These are phyloP conservation scores for Brachypodium distachyon DNA, from an alignment of 202 grass and related monocot species.

Conservation along the genomic window DNA sequence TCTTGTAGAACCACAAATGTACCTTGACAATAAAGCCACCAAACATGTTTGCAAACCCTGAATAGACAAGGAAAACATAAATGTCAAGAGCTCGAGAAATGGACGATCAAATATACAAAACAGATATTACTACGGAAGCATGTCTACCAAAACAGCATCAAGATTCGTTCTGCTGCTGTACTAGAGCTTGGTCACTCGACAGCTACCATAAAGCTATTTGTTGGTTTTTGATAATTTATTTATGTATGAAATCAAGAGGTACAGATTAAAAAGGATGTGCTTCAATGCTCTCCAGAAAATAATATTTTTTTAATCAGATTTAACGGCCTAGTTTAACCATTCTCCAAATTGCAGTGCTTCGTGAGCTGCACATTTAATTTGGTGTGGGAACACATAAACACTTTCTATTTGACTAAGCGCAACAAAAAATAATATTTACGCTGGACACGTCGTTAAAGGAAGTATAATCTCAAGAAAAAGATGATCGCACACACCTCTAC, in stretches of 20 bases:
- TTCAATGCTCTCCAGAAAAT: not conserved
- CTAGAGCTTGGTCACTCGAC: not conserved
- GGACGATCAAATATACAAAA: not conserved
- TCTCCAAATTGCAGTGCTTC: not conserved
- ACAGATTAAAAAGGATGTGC: not conserved
- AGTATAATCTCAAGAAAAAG: not conserved
- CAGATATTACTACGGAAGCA: not conserved
- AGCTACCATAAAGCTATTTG: not conserved
- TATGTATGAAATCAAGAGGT: not conserved
- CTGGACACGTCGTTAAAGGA: not conserved
- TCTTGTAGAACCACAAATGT: constrained; percentile 9
- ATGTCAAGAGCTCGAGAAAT: constrained; percentile 26
- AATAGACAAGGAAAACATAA: constrained; percentile 16
- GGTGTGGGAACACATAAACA: not conserved
- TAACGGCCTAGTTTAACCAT: not conserved
- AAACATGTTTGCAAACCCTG: constrained; percentile 98
- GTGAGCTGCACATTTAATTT: constrained; percentile 13
- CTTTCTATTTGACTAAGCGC: not conserved
- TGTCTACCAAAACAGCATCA: not conserved
- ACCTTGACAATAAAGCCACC: constrained; percentile 92
- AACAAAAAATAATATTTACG: not conserved
- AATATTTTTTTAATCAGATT: not conserved
- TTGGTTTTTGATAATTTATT: not conserved
- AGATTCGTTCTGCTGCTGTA: not conserved
- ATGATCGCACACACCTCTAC: constrained; percentile 62